Evolutionary conservation across 208 protist genomes (phyloP).

Genomic region (Leishmania turanica): DNA sequence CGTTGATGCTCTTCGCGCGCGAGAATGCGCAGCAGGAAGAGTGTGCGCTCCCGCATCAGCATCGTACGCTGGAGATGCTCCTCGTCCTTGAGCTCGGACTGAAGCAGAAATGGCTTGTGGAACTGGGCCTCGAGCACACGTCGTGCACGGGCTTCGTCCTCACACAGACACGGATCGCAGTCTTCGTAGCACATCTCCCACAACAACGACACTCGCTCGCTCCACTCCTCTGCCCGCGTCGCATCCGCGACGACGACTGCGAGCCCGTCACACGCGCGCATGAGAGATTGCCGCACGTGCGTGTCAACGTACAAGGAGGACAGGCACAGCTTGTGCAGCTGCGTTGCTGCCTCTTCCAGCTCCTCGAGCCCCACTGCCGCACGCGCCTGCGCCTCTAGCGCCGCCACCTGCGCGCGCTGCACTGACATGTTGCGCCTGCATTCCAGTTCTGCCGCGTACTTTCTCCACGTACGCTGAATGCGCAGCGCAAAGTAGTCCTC

Average conservation of each 20-base stretch:
- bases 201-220: slow-evolving; percentile 45
- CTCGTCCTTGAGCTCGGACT: slow-evolving; percentile 27
- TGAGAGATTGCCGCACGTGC: slow-evolving; percentile 9
- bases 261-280: slow-evolving; percentile 4
- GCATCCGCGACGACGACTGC: slow-evolving; percentile 17
- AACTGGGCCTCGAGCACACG: slow-evolving; percentile 13
- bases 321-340: slow-evolving; percentile 3
- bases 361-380: slow-evolving; percentile 19
- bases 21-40: slow-evolving; percentile 26
- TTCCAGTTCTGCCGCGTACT: slow-evolving; percentile 2
- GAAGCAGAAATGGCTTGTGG: slow-evolving; percentile 17
- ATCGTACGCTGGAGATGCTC: slow-evolving; percentile 24
- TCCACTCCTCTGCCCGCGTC: slow-evolving; percentile 41
- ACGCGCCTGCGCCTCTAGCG: slow-evolving; percentile 27
- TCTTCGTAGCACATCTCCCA: slow-evolving; percentile 61
- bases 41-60: slow-evolving; percentile 21
- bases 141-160: slow-evolving; percentile 23
- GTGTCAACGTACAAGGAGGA: neutral
- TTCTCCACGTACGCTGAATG: slow-evolving; percentile 28
- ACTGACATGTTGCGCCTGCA: neutral
- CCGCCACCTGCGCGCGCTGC: slow-evolving; percentile 13
- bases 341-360: slow-evolving; percentile 31
- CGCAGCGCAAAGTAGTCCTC: slow-evolving; percentile 22
- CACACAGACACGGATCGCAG: slow-evolving; percentile 33
- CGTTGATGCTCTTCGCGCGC: slow-evolving; percentile 13